A percentile compares a stretch with the other conserved stretches of the same genome.
phyloP scores from a whole-genome alignment of 2,329 filamentous ascomycete species.

The Cladosporium oxysporum region DNA sequence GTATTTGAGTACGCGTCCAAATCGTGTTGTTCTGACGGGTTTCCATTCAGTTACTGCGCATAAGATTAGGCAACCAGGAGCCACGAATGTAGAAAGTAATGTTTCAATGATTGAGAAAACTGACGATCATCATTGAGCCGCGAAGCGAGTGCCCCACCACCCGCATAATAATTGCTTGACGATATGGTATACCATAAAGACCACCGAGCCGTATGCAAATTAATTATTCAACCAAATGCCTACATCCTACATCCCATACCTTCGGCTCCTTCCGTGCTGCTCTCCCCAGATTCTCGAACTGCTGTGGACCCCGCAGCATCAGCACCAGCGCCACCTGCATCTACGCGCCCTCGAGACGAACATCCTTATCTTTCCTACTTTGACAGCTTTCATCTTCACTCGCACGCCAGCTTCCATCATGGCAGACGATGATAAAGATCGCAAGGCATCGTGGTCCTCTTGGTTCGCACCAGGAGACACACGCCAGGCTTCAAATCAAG shows the following conservation, averaged over 20 bases:
- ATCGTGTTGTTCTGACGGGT: background rate
- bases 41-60: background rate
- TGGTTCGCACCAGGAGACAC: slow-evolving; percentile 10
- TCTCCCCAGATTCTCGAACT: slow-evolving; percentile 8
- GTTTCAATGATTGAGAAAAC: background rate
- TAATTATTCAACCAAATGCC: background rate
- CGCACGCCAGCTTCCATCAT: background rate
- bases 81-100: background rate
- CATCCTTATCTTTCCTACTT: background rate
- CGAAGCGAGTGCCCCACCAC: no score
- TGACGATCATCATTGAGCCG: no score
- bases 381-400: no score
- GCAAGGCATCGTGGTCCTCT: slow-evolving; percentile 7
- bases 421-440: background rate
- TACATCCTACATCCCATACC: background rate
- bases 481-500: background rate
- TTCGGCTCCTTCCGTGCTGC: slow-evolving; percentile 9
- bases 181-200: no score
- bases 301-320: slow-evolving; percentile 1
- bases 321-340: slow-evolving; percentile 5
- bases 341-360: background rate
- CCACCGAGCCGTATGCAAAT: background rate
- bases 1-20: background rate
- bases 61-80: no score
- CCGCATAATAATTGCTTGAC: no score